Conservation (phyloP, 148 eudicot genomes). For the Vaccinium darrowii region DNA sequence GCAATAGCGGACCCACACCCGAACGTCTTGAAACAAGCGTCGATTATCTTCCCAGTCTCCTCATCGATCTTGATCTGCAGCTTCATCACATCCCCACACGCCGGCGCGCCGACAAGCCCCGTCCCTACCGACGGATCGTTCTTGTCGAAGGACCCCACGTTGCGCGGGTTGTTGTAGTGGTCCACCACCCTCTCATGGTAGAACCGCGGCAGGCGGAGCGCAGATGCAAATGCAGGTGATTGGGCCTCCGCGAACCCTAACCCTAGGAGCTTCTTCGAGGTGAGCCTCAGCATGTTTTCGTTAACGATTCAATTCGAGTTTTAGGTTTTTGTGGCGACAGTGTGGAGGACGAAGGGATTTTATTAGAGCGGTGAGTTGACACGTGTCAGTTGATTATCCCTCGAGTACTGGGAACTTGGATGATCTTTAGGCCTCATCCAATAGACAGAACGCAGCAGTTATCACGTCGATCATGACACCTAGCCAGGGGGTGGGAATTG, state of each 20-base stretch:
- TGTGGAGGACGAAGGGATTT: too few relatives aligned
- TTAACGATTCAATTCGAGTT: too few relatives aligned
- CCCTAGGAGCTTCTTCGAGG: conserved; percentile 34
- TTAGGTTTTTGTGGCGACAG: too few relatives aligned
- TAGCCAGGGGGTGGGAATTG: too few relatives aligned
- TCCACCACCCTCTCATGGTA: conserved; percentile 98
- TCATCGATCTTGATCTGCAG: conserved; percentile 85
- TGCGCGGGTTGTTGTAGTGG: conserved; percentile 89
- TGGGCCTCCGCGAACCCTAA: conserved; percentile 21
- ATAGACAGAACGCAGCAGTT: too few relatives aligned
- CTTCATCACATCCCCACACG: conserved; percentile 98
- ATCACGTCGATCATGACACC: too few relatives aligned
- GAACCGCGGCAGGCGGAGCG: conserved; percentile 24
- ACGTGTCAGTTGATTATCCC: too few relatives aligned
- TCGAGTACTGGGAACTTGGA: too few relatives aligned
- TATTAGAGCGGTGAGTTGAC: too few relatives aligned
- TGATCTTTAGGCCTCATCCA: too few relatives aligned
- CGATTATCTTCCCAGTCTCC: conserved; percentile 64
- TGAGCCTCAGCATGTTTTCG: conserved; percentile 30
- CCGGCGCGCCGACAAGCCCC: conserved; percentile 92
- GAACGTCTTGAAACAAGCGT: conserved; percentile 93
- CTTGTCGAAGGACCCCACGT: conserved; percentile 91
- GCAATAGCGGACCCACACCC: conserved; percentile 97
- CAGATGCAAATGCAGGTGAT: background rate
- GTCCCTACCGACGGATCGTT: conserved; percentile 78